Conservation (phyloP, 2,329 filamentous ascomycete genomes). For the Colletotrichum sp. region DNA sequence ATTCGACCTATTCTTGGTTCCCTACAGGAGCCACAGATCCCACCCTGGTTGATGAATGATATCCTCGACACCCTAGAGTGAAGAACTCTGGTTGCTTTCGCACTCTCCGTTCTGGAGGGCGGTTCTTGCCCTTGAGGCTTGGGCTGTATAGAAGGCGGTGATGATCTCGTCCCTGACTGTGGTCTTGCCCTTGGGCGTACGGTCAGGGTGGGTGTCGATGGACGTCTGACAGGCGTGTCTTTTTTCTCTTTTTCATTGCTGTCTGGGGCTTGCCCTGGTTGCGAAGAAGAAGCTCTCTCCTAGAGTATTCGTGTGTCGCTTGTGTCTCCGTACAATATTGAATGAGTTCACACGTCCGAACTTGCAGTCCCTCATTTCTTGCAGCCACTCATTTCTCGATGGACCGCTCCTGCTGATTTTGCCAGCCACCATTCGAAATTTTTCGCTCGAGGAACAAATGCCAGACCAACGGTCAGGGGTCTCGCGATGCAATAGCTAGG, state of each 20-base stretch:
- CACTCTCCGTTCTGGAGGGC: conserved; percentile 66
- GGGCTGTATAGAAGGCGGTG: conserved; percentile 81
- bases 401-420: not conserved
- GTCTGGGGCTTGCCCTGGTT: conserved; percentile 48
- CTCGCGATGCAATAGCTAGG: not conserved
- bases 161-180: conserved; percentile 87
- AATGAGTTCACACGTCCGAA: not conserved
- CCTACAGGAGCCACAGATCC: conserved; percentile 91
- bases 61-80: conserved; percentile 92
- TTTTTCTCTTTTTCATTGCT: conserved; percentile 62
- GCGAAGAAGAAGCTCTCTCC: conserved; percentile 53
- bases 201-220: conserved; percentile 81
- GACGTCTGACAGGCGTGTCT: conserved; percentile 82
- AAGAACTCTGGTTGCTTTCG: conserved; percentile 69
- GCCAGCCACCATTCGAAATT: not conserved
- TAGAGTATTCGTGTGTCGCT: too few species aligned
- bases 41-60: conserved; percentile 94
- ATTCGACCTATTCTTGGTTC: conserved; percentile 91
- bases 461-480: not conserved
- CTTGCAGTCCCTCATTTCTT: too few species aligned
- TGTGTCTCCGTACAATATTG: too few species aligned
- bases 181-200: conserved; percentile 80
- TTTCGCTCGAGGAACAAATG: not conserved
- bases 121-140: conserved; percentile 35
- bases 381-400: accelerated